Evolutionary conservation across 805 yeast genomes (phyloP).

Genomic region (Candida arabinofermentans): DNA sequence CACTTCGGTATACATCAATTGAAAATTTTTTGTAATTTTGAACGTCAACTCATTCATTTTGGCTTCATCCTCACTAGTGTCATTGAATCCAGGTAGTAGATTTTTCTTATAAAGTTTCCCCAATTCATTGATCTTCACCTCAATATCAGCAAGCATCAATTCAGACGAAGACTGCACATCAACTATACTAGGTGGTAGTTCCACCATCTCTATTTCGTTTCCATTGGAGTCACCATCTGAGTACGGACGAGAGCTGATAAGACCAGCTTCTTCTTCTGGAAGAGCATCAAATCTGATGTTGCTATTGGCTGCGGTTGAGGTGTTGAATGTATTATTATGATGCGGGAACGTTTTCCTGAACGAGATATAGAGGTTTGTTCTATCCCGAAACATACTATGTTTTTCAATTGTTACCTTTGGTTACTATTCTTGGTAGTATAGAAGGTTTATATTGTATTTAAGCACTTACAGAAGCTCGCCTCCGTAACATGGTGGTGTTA

Average conservation of each 20-base stretch:
- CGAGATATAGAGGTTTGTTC: conserved; percentile 88
- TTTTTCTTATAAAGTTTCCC: conserved; percentile 74
- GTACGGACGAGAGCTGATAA: conserved; percentile 34
- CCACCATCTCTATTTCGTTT: conserved; percentile 52
- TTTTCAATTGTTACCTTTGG: neutral
- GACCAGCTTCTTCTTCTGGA: conserved; percentile 57
- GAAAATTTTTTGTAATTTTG: conserved; percentile 70
- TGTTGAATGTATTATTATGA: conserved; percentile 30
- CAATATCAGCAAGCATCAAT: conserved; percentile 49
- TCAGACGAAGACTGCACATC: conserved; percentile 74
- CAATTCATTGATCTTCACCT: conserved; percentile 52
- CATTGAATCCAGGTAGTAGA: conserved; percentile 83
- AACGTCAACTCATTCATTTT: conserved; percentile 77
- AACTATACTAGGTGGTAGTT: conserved; percentile 74
- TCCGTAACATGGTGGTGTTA: no score
- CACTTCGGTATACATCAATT: conserved; percentile 71
- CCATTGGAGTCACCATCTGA: conserved; percentile 20
- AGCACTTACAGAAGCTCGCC: no score
- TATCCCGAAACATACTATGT: conserved; percentile 81
- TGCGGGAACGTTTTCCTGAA: conserved; percentile 89
- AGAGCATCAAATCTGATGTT: conserved; percentile 31
- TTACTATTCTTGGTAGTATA: conserved; percentile 23
- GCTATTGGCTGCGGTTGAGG: conserved; percentile 2
- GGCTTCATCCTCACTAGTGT: conserved; percentile 68
- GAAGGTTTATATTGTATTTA: no score